These are phyloP conservation scores for Lachancea thermotolerans DNA, from an alignment of 805 yeast genomes.

Conservation along the genomic window DNA sequence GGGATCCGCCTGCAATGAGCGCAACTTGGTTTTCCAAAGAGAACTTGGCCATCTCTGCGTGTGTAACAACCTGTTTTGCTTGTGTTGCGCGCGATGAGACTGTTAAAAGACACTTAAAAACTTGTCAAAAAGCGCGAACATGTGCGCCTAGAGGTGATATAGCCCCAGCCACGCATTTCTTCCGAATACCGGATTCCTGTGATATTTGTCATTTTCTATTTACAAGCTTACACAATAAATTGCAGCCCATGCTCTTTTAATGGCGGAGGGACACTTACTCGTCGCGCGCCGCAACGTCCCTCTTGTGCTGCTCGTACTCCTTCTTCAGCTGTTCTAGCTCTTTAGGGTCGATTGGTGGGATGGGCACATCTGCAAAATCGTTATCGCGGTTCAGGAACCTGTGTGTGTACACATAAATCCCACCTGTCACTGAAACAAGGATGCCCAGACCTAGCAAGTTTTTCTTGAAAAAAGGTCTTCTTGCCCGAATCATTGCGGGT, in stretches of 20 bases:
- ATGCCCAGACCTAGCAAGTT: conserved; percentile 59
- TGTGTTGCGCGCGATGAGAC: not conserved
- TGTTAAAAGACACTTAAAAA: not conserved
- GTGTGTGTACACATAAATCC: conserved; percentile 62
- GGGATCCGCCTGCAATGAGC: conserved; percentile 89
- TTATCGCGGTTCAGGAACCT: conserved; percentile 57
- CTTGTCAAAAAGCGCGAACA: too few species aligned
- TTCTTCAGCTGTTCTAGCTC: conserved; percentile 65
- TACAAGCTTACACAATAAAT: not conserved
- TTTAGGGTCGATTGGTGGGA: conserved; percentile 82
- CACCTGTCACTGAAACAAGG: conserved; percentile 57
- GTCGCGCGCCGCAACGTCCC: not conserved
- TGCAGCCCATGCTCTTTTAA: too few species aligned
- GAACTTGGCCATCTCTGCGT: conserved; percentile 13
- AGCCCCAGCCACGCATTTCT: not conserved
- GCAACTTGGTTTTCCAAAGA: conserved; percentile 46
- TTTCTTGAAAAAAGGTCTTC: conserved; percentile 77
- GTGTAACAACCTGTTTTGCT: not conserved
- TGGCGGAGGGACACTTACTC: not conserved
- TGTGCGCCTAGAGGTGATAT: not conserved
- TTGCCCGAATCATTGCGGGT: conserved; percentile 86
- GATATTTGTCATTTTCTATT: not conserved
- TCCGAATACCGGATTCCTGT: not conserved
- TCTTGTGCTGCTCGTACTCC: conserved; percentile 52
- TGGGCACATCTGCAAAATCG: conserved; percentile 85